These are phyloP conservation scores for Chaetomium sp. DNA, from an alignment of 2,329 filamentous ascomycete species.

Conservation along the genomic window DNA sequence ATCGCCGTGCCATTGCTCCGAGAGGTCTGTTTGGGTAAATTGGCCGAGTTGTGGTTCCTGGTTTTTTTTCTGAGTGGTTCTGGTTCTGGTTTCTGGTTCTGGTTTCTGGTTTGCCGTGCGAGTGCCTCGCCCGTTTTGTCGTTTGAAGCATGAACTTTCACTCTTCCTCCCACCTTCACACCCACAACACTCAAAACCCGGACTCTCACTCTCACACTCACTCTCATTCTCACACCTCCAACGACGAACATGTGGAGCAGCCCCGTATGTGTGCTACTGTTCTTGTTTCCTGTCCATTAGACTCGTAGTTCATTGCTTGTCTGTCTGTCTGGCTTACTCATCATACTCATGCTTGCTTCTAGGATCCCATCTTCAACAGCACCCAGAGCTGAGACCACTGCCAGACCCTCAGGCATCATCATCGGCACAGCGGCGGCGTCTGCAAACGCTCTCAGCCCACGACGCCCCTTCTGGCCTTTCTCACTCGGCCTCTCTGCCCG, in stretches of 20 bases:
- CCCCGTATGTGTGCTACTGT: constrained; percentile 15
- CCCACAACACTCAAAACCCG: background rate
- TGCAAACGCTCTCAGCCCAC: constrained; percentile 1
- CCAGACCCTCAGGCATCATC: background rate
- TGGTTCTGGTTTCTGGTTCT: background rate
- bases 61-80: constrained; percentile 21
- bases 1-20: constrained; percentile 6
- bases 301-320: background rate
- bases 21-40: constrained; percentile 28
- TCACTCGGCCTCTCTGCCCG: background rate
- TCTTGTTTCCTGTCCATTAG: too few species aligned
- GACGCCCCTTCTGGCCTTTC: background rate
- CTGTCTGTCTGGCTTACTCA: constrained; percentile 7
- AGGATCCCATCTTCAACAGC: constrained; percentile 17
- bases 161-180: constrained; percentile 14
- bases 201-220: constrained; percentile 15
- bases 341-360: constrained; percentile 7
- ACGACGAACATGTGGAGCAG: constrained; percentile 33
- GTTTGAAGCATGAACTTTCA: constrained; percentile 34
- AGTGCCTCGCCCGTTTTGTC: background rate
- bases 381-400: constrained; percentile 17
- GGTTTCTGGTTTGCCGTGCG: too few species aligned
- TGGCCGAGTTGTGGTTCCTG: constrained; percentile 27
- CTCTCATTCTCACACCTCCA: constrained; percentile 24
- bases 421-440: background rate